These are phyloP conservation scores for Globisporangium recalcitrans DNA, from an alignment of 352 stramenopile genomes.

Conservation along the genomic window DNA sequence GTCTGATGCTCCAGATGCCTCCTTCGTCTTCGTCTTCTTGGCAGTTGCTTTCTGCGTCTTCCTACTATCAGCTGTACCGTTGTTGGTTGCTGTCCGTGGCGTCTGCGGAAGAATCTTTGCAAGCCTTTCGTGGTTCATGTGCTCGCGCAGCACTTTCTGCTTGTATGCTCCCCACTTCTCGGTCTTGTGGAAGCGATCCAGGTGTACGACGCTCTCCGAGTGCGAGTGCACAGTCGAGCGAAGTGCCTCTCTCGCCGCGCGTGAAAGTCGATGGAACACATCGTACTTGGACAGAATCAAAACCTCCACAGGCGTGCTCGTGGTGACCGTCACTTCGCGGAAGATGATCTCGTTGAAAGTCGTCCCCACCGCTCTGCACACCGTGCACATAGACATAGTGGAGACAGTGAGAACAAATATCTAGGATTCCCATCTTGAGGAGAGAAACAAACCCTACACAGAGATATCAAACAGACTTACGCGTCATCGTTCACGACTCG, in stretches of 20 bases:
- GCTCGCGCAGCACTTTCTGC: conserved; percentile 33
- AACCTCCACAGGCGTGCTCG: conserved; percentile 62
- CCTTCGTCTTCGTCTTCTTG: neutral
- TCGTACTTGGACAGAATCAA: conserved; percentile 76
- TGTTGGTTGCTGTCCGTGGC: neutral
- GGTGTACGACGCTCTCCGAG: conserved; percentile 49
- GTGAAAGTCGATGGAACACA: conserved; percentile 66
- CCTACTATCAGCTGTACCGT: neutral
- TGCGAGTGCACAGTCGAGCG: conserved; percentile 37
- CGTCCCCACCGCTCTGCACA: conserved; percentile 39
- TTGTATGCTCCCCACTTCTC: conserved; percentile 64
- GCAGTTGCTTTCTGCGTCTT: neutral
- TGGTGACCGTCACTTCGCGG: conserved; percentile 56
- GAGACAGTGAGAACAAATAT: neutral
- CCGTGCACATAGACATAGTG: neutral
- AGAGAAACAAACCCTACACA: too few species aligned
- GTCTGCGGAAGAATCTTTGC: conserved; percentile 32
- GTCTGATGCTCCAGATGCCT: neutral
- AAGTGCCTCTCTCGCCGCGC: conserved; percentile 46
- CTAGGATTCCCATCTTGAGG: neutral
- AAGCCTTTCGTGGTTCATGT: conserved; percentile 47
- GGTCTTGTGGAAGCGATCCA: conserved; percentile 69
- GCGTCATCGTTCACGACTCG: conserved; percentile 66
- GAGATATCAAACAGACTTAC: conserved; percentile 28
- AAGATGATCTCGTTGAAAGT: conserved; percentile 67